Conservation (phyloP, 768 basidiomycete species). For the Amanita pallidorosea region DNA sequence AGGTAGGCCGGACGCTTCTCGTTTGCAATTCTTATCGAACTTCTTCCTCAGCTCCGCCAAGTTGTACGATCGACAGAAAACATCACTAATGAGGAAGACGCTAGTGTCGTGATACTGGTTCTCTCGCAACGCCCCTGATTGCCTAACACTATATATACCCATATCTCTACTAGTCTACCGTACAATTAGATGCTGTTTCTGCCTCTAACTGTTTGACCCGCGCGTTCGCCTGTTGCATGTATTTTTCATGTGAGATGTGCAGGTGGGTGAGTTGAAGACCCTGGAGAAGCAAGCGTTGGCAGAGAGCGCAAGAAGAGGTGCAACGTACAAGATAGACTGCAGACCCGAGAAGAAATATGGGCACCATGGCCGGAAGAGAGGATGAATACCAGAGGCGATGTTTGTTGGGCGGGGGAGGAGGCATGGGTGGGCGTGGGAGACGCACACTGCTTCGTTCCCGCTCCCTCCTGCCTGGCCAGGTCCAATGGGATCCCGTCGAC, state of each 20-base stretch:
- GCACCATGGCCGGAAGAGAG: constrained; percentile 68
- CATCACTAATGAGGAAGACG: constrained; percentile 44
- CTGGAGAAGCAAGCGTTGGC: constrained; percentile 22
- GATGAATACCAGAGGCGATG: constrained; percentile 63
- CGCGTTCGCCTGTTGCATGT: constrained; percentile 47
- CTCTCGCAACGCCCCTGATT: not conserved
- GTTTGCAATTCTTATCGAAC: constrained; percentile 4
- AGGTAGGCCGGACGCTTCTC: constrained; percentile 36
- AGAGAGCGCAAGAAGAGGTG: not conserved
- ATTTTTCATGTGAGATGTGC: constrained; percentile 60
- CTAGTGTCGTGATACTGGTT: constrained; percentile 4
- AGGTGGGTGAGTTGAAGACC: constrained; percentile 55
- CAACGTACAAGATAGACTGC: constrained; percentile 60
- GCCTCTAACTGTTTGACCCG: constrained; percentile 47
- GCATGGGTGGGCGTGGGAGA: not conserved
- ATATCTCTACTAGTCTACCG: not conserved
- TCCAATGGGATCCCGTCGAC: constrained; percentile 15
- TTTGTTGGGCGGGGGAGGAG: not conserved
- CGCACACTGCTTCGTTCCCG: constrained; percentile 9
- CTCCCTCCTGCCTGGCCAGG: constrained; percentile 21
- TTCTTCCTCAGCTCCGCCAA: constrained; percentile 47
- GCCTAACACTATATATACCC: not conserved
- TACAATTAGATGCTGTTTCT: constrained; percentile 27
- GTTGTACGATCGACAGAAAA: constrained; percentile 64
- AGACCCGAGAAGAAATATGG: constrained; percentile 67